A percentile compares a stretch with the other conserved stretches of the same genome.
Evolutionary conservation across 495 filamentous ascomycete species (phyloP).

Genomic region (Annulohypoxylon bovei): DNA sequence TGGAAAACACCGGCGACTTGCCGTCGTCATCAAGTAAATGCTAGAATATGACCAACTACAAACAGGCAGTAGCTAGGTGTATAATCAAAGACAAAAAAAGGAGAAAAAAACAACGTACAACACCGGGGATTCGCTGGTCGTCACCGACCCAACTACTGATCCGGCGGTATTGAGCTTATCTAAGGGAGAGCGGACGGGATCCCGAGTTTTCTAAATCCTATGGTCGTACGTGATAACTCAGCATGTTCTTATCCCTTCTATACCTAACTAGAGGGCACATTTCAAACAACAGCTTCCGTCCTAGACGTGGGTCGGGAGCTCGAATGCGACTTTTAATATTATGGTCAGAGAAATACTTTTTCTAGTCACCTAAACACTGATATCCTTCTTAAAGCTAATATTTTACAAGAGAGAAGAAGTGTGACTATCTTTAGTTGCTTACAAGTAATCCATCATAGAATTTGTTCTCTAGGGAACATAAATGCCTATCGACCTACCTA

Average conservation of each 20-base stretch:
- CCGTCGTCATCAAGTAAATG: too few species aligned
- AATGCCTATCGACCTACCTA: too few species aligned
- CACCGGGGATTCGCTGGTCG: constrained; percentile 59
- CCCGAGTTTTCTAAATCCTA: constrained; percentile 56
- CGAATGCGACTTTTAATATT: background rate
- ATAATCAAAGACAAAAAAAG: background rate
- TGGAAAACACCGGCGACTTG: too few species aligned
- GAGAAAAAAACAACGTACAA: constrained; percentile 51
- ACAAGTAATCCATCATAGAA: background rate
- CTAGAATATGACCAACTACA: too few species aligned
- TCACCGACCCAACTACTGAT: constrained; percentile 48
- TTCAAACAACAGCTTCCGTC: background rate
- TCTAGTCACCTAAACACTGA: background rate
- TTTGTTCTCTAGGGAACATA: background rate
- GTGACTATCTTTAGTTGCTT: background rate
- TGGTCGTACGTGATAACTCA: constrained; percentile 52
- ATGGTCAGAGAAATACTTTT: background rate
- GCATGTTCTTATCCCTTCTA: background rate
- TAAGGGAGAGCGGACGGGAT: constrained; percentile 60
- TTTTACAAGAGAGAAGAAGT: background rate
- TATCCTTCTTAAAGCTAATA: background rate
- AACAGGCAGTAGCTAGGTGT: too few species aligned
- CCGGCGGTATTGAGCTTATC: background rate
- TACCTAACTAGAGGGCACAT: background rate
- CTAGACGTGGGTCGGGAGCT: background rate